Conservation (phyloP, 75 land plant genomes). For the Cryptomeria japonica region DNA sequence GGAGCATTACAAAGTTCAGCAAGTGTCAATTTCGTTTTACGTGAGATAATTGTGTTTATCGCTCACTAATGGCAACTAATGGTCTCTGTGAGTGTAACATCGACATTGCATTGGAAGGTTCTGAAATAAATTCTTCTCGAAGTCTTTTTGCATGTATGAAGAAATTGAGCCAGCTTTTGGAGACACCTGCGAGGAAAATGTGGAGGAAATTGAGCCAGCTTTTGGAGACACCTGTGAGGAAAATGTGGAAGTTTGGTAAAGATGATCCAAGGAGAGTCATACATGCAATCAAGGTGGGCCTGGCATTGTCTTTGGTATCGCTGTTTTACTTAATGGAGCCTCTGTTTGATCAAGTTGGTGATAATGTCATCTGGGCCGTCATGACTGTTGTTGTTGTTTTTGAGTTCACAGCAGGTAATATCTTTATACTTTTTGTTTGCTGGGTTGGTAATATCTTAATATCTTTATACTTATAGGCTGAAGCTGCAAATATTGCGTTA, state of each 20-base stretch:
- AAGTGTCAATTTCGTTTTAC: no score
- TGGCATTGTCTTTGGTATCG: slow-evolving; percentile 53
- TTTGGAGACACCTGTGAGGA: background rate
- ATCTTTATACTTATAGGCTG: background rate
- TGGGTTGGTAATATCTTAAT: no score
- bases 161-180: background rate
- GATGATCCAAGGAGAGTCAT: slow-evolving; percentile 32
- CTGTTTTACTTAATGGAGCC: slow-evolving; percentile 45
- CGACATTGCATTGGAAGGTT: background rate
- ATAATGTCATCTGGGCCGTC: slow-evolving; percentile 70
- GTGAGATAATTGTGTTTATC: background rate
- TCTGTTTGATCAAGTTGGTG: slow-evolving; percentile 44
- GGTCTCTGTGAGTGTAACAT: background rate
- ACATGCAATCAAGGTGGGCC: slow-evolving; percentile 56
- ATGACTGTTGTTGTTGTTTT: slow-evolving; percentile 78
- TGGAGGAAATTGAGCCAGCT: background rate
- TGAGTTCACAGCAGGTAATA: slow-evolving; percentile 55
- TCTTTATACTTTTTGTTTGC: no score
- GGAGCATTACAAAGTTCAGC: background rate
- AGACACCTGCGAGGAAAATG: background rate
- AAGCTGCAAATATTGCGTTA: background rate
- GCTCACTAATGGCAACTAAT: background rate
- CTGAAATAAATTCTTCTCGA: background rate
- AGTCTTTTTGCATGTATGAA: background rate
- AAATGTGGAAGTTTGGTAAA: background rate